A percentile compares a stretch with the other conserved stretches of the same genome.
These are phyloP conservation scores for Arthrobotrys megalospora DNA, from an alignment of 2,329 filamentous ascomycete species.

Conservation along the genomic window DNA sequence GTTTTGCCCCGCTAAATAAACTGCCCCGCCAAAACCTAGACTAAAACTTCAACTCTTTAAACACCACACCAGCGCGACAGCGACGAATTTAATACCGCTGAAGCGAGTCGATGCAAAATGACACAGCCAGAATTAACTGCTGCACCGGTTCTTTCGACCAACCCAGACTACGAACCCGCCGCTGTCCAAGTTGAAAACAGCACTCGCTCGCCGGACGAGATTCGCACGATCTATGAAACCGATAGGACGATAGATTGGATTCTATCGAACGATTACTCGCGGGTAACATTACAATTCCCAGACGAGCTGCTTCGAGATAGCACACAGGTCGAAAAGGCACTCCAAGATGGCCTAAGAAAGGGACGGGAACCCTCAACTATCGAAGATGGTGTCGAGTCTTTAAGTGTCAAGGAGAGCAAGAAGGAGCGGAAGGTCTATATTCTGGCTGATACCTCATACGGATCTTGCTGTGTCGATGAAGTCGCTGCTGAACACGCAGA, in stretches of 20 bases:
- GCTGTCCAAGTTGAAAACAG: slow-evolving; percentile 30
- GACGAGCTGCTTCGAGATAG: slow-evolving; percentile 92
- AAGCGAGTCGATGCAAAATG: slow-evolving; percentile 16
- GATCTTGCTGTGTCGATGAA: slow-evolving; percentile 96
- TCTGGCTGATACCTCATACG: slow-evolving; percentile 95
- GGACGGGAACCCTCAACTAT: slow-evolving; percentile 41
- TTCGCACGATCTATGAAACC: slow-evolving; percentile 86
- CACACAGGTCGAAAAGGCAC: slow-evolving; percentile 75
- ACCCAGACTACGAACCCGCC: slow-evolving; percentile 52
- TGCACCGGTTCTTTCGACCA: slow-evolving; percentile 48
- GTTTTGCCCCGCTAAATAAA: slow-evolving; percentile 44
- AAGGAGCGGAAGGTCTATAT: slow-evolving; percentile 76
- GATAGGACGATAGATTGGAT: slow-evolving; percentile 84
- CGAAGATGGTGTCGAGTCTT: slow-evolving; percentile 41
- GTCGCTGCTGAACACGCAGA: slow-evolving; percentile 93
- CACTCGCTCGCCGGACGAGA: slow-evolving; percentile 76
- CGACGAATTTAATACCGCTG: slow-evolving; percentile 9
- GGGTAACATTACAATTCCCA: slow-evolving; percentile 93
- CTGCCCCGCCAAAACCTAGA: slow-evolving; percentile 34
- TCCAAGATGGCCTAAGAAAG: slow-evolving; percentile 39
- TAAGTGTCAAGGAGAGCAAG: slow-evolving; percentile 28
- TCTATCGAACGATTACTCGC: slow-evolving; percentile 77
- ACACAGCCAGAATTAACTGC: slow-evolving; percentile 51
- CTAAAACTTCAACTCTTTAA: background rate
- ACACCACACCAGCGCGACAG: background rate